phyloP scores from a whole-genome alignment of 495 filamentous ascomycete genomes.

The Neurospora discreta region DNA sequence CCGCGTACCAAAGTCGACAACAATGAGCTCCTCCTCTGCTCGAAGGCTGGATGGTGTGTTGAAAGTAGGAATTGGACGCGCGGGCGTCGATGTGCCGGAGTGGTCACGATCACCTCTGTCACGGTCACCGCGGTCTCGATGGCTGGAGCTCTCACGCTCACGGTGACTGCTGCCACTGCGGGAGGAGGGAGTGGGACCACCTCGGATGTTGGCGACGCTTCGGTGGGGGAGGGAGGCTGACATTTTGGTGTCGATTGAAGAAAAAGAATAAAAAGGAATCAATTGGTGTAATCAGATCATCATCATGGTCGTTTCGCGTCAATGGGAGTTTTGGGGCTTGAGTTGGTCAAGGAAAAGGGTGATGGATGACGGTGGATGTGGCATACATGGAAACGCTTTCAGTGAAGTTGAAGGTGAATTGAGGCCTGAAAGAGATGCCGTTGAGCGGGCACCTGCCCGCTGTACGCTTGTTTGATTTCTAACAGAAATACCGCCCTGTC shows the following conservation, averaged over 20 bases:
- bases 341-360: background rate
- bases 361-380: background rate
- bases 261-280: background rate
- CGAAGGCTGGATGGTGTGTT: constrained; percentile 66
- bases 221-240: constrained; percentile 33
- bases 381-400: background rate
- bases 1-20: constrained; percentile 74
- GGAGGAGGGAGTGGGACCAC: constrained; percentile 12
- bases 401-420: background rate
- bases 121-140: background rate
- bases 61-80: constrained; percentile 48
- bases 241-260: background rate
- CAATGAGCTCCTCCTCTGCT: constrained; percentile 69
- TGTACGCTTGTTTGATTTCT: background rate
- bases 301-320: background rate
- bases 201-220: constrained; percentile 40
- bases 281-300: background rate
- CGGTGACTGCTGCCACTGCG: constrained; percentile 16
- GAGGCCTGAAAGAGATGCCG: background rate
- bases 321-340: background rate
- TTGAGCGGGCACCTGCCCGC: background rate
- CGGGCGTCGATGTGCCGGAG: constrained; percentile 47
- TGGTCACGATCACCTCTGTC: constrained; percentile 12
- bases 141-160: constrained; percentile 4
- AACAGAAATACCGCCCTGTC: background rate